These are phyloP conservation scores for Rhodotorula mucilaginosa DNA, from an alignment of 1,284 basidiomycete genomes.

Conservation along the genomic window DNA sequence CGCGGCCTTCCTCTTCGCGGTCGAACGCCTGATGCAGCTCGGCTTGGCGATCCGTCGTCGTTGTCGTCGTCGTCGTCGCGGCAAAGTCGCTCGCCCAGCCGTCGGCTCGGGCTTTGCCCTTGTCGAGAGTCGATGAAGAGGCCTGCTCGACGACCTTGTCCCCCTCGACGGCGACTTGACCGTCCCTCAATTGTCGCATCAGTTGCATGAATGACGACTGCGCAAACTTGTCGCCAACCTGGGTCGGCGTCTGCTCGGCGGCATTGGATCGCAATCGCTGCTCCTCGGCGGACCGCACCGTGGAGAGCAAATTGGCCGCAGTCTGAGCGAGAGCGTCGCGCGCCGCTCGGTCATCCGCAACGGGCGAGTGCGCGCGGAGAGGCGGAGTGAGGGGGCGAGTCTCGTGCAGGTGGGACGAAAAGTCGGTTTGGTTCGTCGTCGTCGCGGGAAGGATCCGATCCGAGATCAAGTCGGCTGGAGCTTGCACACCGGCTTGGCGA, in stretches of 20 bases:
- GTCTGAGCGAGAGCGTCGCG: constrained; percentile 49
- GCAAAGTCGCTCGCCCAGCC: constrained; percentile 44
- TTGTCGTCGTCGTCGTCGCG: constrained; percentile 7
- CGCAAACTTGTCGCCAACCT: constrained; percentile 74
- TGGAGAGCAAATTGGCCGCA: constrained; percentile 48
- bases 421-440: not conserved
- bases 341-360: constrained; percentile 18
- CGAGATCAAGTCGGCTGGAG: not conserved
- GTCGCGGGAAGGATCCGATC: not conserved
- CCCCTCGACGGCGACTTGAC: constrained; percentile 76
- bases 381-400: constrained; percentile 23
- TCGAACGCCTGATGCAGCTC: not conserved
- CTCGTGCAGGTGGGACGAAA: constrained; percentile 10
- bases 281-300: constrained; percentile 43
- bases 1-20: constrained; percentile 47
- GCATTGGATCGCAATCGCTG: constrained; percentile 9
- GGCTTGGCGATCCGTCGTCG: not conserved
- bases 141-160: constrained; percentile 65
- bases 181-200: constrained; percentile 80
- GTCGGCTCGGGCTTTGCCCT: constrained; percentile 47
- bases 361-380: constrained; percentile 13
- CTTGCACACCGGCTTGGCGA: constrained; percentile 4
- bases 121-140: constrained; percentile 36
- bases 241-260: not conserved
- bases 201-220: constrained; percentile 83